Conservation (phyloP, 2,329 filamentous ascomycete species). For the Magnaporthiopsis incrustans region DNA sequence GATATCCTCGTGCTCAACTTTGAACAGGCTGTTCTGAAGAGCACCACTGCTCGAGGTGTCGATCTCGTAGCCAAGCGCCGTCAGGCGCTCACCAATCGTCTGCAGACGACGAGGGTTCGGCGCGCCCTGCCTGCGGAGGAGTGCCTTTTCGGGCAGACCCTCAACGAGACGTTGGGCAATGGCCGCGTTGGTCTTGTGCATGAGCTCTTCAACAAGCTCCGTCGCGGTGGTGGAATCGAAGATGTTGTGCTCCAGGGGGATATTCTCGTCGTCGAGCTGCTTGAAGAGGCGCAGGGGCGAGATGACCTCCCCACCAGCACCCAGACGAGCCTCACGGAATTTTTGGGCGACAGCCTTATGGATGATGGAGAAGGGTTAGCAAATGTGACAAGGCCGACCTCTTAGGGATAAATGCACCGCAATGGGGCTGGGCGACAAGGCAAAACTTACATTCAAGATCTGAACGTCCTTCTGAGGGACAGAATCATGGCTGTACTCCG, state of each 20-base stretch:
- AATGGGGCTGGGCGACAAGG: not conserved
- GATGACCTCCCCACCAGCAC: slow-evolving; percentile 69
- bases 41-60: slow-evolving; percentile 84
- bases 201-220: slow-evolving; percentile 90
- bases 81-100: slow-evolving; percentile 90
- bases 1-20: slow-evolving; percentile 78
- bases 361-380: slow-evolving; percentile 4
- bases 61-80: slow-evolving; percentile 79
- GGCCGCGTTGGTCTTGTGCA: slow-evolving; percentile 85
- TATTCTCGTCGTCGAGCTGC: slow-evolving; percentile 95
- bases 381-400: not conserved
- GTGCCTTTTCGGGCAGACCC: slow-evolving; percentile 81
- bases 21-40: slow-evolving; percentile 91
- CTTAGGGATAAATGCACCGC: not conserved
- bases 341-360: slow-evolving; percentile 72
- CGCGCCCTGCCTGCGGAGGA: slow-evolving; percentile 77
- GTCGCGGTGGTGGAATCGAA: slow-evolving; percentile 86
- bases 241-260: slow-evolving; percentile 92
- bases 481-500: slow-evolving; percentile 54
- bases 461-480: slow-evolving; percentile 70
- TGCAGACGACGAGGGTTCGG: slow-evolving; percentile 84
- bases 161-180: slow-evolving; percentile 77
- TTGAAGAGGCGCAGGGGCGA: slow-evolving; percentile 83
- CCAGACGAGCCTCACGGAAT: slow-evolving; percentile 82
- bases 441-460: slow-evolving; percentile 58